Base-by-base conservation (phyloP, 1,284 basidiomycete species). In the Malassezia caprae region DNA sequence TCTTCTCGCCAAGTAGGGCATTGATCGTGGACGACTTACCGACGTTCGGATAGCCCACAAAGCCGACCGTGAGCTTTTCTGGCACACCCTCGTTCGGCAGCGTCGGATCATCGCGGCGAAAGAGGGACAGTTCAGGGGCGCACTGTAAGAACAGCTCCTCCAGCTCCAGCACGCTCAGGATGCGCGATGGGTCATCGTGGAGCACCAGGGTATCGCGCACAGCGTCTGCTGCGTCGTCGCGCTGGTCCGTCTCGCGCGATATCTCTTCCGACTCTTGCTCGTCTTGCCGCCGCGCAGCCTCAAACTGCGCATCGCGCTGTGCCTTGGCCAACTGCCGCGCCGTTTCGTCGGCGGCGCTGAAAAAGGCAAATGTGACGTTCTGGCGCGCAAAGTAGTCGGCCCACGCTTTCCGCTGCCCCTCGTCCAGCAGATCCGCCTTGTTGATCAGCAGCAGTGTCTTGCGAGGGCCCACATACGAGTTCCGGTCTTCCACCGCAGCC, bases 361-460 rank as follows among this genome's bases (percentile, higher is more conserved):
- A 98, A 76, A 98, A 99, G 0, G 89, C 90, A 68, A 89, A 96
- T 57, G 80, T 80, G 45, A 96, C 81, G 7, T 82, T 81, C 65
- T 88, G 80, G 17, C 79, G 71, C 58, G 96, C 90, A 69, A 98
- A 96, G 76, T 94, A 90, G 67, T 91, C 84, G 26, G 93, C 93
- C 94, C 94, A 99, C 52, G 49, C 50, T 26, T 49, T 54, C 85
- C 93, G 82, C 78, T 98, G 94, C 55, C 84, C 81, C 7, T 82
- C 79, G 13, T 89, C 94, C 60, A 99, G 77, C 47, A 99, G 77
- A 78, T 99, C 94, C 3, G 93, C 83, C 77, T 99, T 98, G 77
- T 99, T 99, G 76, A 98, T 88, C 51, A 98, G 80, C 37, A 99
- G 76, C 65, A 98, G 76, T 66, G 81, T 87, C 70, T 79, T 82